phyloP scores from a whole-genome alignment of 345 rosid species.

The Stellera chamaejasme region DNA sequence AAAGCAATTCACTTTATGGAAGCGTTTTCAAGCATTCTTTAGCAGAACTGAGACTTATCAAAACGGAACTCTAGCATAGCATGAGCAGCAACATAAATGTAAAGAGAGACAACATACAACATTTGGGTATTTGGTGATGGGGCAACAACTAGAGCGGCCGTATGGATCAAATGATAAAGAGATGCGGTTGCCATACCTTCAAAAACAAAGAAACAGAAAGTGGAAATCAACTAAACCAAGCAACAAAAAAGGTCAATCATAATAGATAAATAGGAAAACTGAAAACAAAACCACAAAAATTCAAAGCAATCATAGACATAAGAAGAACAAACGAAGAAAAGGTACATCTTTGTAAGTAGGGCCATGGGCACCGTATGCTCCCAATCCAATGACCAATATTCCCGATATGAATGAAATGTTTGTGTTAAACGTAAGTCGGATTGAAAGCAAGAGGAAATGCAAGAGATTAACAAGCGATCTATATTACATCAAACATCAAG shows the following conservation, averaged over 20 bases:
- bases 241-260: background rate
- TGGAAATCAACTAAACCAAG: background rate
- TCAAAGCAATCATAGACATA: too few species aligned
- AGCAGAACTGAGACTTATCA: background rate
- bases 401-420: constrained; percentile 27
- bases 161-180: constrained; percentile 85
- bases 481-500: background rate
- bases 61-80: background rate
- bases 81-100: background rate
- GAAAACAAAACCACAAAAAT: too few species aligned
- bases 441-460: background rate
- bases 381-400: constrained; percentile 79
- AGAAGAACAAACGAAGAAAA: constrained; percentile 1
- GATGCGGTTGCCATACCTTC: constrained; percentile 96
- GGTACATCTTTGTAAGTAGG: constrained; percentile 67
- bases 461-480: background rate
- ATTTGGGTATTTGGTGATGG: constrained; percentile 68
- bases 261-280: too few species aligned
- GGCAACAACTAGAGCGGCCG: constrained; percentile 77
- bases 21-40: too few species aligned
- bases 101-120: constrained; percentile 41
- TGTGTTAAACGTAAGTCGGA: too few species aligned
- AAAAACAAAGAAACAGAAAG: background rate
- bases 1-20: constrained; percentile 2
- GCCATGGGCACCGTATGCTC: constrained; percentile 79